Base-by-base conservation (phyloP, 495 filamentous ascomycete species). In the Aspergillus saccharolyticus region DNA sequence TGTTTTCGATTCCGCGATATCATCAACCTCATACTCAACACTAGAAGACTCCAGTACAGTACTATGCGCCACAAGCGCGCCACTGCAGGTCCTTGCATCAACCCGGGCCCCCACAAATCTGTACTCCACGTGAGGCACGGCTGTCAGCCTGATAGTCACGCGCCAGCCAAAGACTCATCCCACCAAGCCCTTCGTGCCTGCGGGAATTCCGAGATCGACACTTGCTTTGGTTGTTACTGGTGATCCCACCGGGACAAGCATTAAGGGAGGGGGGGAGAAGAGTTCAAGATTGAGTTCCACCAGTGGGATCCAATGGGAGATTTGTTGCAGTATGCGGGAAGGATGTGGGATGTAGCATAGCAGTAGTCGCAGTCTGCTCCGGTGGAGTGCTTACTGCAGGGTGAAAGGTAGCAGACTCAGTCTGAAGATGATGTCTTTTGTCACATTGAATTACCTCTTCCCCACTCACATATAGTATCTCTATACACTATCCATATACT, bases 211-310 rank as follows among this genome's bases (percentile, higher is more conserved):
- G 44, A 22, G 44, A 47, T 47, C 44, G 44, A 21, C 44, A 15
- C 4, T 19, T 12, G 3, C 10, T 6, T 8, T 15, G 18, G 1
- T 4, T 12, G n/a, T 47, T 3, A 47, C 19, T 47, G 44, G 44
- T 47, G 6, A 47, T 47, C 44, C 44, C 44, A 47, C 44, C 44
- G 44, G 44, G 44, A 47, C 44, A 22, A 47, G 44, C n/a, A 46
- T 6, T 46, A n/a, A n/a, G n/a, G n/a, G n/a, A n/a, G n/a, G 33
- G 33, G 5, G 4, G 14, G 10, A 39, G 14, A 12, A 39, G 33
- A 39, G 33, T 39, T 39, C 33, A 39, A 39, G 33, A 39, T 39
- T 39, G 33, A 39, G 33, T 39, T 39, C 33, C 33, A 39, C 33
- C 33, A 39, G 33, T n/a, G n/a, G n/a, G n/a, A n/a, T n/a, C n/a